Evolutionary conservation across 2,329 filamentous ascomycete genomes (phyloP).

Genomic region (Blastomyces emzantsi): DNA sequence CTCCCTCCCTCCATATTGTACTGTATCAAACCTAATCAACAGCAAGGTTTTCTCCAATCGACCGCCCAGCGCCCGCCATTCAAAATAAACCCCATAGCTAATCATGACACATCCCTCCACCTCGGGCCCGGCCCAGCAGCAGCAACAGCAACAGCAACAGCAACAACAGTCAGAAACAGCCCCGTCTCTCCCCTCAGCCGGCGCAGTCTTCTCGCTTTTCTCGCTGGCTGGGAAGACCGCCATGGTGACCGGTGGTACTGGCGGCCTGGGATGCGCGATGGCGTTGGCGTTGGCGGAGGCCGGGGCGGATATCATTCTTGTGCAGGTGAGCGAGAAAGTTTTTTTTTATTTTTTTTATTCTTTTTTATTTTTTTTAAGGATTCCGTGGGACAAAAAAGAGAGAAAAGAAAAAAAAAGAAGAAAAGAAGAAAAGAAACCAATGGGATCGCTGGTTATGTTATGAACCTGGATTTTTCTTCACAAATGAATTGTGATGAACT

Average conservation of each 20-base stretch:
- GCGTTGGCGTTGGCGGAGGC: slow-evolving; percentile 40
- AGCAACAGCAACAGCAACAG: too few species aligned
- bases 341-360: not conserved
- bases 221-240: slow-evolving; percentile 37
- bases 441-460: not conserved
- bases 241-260: slow-evolving; percentile 40
- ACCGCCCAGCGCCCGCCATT: too few species aligned
- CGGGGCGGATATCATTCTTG: slow-evolving; percentile 38
- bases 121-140: not conserved
- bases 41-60: too few species aligned
- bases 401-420: too few species aligned
- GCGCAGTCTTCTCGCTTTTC: slow-evolving; percentile 24
- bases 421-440: too few species aligned
- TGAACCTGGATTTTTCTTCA: not conserved
- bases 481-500: too few species aligned
- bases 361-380: not conserved
- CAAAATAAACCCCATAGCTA: not conserved
- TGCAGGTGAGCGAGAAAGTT: slow-evolving; percentile 26
- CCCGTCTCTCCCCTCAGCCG: not conserved
- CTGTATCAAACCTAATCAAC: too few species aligned
- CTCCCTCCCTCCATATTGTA: too few species aligned
- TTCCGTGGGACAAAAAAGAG: too few species aligned
- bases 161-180: not conserved
- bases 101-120: not conserved
- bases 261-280: slow-evolving; percentile 42